Evolutionary conservation across 2,329 filamentous ascomycete species (phyloP).

Genomic region (Paradendryphiella salina): DNA sequence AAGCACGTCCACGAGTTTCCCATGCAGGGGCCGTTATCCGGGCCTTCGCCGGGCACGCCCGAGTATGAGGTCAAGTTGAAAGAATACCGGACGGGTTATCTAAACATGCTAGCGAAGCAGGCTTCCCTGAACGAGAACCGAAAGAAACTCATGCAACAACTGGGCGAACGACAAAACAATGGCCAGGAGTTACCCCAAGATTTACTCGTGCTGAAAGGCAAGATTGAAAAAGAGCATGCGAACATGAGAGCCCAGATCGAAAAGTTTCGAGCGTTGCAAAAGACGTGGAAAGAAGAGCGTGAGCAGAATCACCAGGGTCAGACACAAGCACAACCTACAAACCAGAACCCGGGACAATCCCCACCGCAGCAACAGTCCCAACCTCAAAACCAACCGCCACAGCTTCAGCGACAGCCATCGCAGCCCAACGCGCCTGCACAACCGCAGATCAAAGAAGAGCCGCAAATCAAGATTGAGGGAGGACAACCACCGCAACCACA

Average conservation of each 20-base stretch:
- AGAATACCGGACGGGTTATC: constrained; percentile 43
- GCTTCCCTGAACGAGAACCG: constrained; percentile 34
- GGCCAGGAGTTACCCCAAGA: constrained; percentile 44
- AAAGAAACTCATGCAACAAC: constrained; percentile 31
- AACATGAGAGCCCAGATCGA: constrained; percentile 39
- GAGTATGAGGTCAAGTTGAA: constrained; percentile 44
- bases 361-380: constrained; percentile 35
- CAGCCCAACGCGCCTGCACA: constrained; percentile 32
- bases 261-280: constrained; percentile 43
- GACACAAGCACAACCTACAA: constrained; percentile 25
- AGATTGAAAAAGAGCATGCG: constrained; percentile 37
- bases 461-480: constrained; percentile 46
- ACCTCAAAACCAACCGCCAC: constrained; percentile 23
- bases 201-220: constrained; percentile 30
- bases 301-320: constrained; percentile 43
- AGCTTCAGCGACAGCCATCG: constrained; percentile 39
- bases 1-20: constrained; percentile 45
- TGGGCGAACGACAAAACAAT: constrained; percentile 37
- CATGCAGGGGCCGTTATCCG: constrained; percentile 36
- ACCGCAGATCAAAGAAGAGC: constrained; percentile 38
- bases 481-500: constrained; percentile 29
- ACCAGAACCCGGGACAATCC: constrained; percentile 30
- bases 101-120: constrained; percentile 41
- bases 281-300: constrained; percentile 38
- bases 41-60: constrained; percentile 38